Conservation (phyloP, 495 filamentous ascomycete genomes). For the Trypethelium eluteriae region DNA sequence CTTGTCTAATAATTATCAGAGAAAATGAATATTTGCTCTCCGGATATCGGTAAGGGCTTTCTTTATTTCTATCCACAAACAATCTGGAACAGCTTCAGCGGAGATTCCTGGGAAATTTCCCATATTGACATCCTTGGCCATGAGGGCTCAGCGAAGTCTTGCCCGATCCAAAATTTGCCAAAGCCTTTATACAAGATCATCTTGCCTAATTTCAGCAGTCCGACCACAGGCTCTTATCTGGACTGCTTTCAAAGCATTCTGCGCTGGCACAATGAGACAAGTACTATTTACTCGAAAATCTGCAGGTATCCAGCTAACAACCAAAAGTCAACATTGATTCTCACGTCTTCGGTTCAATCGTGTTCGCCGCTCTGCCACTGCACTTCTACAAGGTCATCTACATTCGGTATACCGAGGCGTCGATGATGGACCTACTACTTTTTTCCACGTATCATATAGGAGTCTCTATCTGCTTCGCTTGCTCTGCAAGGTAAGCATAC, state of each 20-base stretch:
- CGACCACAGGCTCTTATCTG: conserved; percentile 11
- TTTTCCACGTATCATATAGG: conserved; percentile 44
- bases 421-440: conserved; percentile 38
- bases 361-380: conserved; percentile 40
- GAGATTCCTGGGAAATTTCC: too few relatives aligned
- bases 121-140: too few relatives aligned
- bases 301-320: background rate
- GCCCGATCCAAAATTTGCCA: too few relatives aligned
- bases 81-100: too few relatives aligned
- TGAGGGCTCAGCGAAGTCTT: too few relatives aligned
- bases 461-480: conserved; percentile 43
- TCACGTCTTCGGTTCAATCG: conserved; percentile 41
- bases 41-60: too few relatives aligned
- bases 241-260: conserved; percentile 17
- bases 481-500: conserved; percentile 40
- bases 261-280: conserved; percentile 40
- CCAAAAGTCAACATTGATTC: conserved; percentile 47
- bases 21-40: too few relatives aligned
- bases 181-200: too few relatives aligned
- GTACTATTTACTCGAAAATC: conserved; percentile 20
- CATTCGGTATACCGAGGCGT: conserved; percentile 32
- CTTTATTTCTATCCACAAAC: too few relatives aligned
- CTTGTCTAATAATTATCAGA: too few relatives aligned
- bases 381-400: conserved; percentile 35
- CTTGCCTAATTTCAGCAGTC: too few relatives aligned